These are phyloP conservation scores for Silybum marianum DNA, from an alignment of 129 eudicot genomes.

Conservation along the genomic window DNA sequence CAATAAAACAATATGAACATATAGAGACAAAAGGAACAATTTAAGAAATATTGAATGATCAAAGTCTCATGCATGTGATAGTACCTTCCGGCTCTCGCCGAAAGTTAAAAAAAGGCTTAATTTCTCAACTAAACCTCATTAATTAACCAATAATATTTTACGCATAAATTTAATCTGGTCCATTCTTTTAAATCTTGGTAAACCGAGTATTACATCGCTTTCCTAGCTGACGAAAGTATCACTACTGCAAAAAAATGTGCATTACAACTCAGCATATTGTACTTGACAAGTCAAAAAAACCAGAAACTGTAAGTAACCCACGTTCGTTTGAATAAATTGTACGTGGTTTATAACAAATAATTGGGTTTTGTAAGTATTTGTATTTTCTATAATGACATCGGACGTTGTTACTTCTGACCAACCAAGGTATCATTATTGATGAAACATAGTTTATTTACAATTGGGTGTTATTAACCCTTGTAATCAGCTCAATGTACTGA, in stretches of 20 bases:
- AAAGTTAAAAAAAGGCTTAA: conserved; percentile 1
- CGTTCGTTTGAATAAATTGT: background rate
- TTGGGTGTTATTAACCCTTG: background rate
- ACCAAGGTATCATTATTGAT: background rate
- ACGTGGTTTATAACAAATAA: background rate
- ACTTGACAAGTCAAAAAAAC: background rate
- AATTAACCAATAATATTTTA: background rate
- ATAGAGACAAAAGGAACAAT: background rate
- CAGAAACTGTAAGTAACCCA: background rate
- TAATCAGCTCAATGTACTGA: background rate
- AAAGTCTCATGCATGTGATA: background rate
- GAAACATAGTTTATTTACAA: background rate
- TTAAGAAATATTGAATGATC: background rate
- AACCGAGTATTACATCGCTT: background rate
- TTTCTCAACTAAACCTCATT: background rate
- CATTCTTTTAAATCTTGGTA: background rate
- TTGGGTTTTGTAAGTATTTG: background rate
- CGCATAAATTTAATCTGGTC: background rate
- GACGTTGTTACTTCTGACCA: background rate
- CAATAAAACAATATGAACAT: conserved; percentile 8
- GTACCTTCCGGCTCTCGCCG: background rate
- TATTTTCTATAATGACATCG: background rate
- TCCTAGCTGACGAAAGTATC: background rate
- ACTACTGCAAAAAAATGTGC: background rate
- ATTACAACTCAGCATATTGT: background rate